Base-by-base conservation (phyloP, 192 early-diverging fungal genomes). In the Backusella westeae region DNA sequence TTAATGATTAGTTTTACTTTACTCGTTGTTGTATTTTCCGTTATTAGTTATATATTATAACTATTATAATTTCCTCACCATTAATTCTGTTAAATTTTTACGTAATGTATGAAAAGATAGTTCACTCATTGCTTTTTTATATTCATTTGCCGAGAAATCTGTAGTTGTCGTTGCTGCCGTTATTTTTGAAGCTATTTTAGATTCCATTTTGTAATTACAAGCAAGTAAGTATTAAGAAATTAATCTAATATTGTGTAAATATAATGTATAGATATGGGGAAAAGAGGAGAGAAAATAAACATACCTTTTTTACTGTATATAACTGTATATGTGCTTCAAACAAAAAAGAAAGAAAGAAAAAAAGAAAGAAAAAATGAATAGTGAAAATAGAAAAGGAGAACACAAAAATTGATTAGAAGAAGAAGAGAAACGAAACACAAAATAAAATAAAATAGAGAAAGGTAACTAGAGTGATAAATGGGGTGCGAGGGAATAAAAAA, bases 51-150 rank as follows among this genome's bases (percentile, higher is more conserved):
- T 59, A 23, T 4, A 3, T 59, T 59, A 26, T 1, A 26, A 63
- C 12, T 63, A 12, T 29, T 29, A 63, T 63, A 26, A n/a, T 49
- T 26, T 63, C 29, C 56, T 63, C 56, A 63, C 56, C 56, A 63
- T 63, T 63, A 63, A 63, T 63, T 63, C 56, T 10, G 56, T 12
- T 29, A 63, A 23, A 63, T 23, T 63, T 63, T 63, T 63, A 63
- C 56, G 56, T 63, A 63, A 5, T 29, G 56, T 63, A 39, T 69
- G 68, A 69, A 39, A 35, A 8, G 68, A 69, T 23, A 69, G 36
- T 23, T 69, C 68, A n/a, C 68, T 69, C 34, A 69, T 69, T 21
- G 21, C 26, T 41, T 69, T 63, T 63, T 63, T 63, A 63, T 26
- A 23, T 10, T 63, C 56, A 63, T 63, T 26, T 63, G 23, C 8